These are phyloP conservation scores for Ogataea angusta DNA, from an alignment of 805 yeast genomes.

Conservation along the genomic window DNA sequence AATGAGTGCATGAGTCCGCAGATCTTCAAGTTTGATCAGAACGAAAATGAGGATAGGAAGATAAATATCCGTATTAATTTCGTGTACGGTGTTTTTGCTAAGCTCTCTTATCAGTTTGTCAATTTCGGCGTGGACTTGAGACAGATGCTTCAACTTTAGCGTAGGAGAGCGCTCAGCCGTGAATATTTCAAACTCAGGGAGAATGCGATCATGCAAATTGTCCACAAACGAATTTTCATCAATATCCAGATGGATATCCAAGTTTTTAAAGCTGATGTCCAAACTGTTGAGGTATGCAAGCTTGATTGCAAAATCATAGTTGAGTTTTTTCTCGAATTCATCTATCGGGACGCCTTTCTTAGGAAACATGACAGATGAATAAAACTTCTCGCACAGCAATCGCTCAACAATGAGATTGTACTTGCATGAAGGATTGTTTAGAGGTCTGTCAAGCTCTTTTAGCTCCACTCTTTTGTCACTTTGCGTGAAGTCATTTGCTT, in stretches of 20 bases:
- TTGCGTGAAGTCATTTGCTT: slow-evolving; percentile 18
- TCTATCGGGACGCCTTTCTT: slow-evolving; percentile 29
- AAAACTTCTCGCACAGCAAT: slow-evolving; percentile 33
- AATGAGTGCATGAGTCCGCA: slow-evolving; percentile 28
- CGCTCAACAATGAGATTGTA: slow-evolving; percentile 32
- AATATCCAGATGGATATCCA: slow-evolving; percentile 31
- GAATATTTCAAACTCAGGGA: slow-evolving; percentile 32
- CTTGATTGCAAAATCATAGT: slow-evolving; percentile 27
- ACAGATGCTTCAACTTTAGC: slow-evolving; percentile 31
- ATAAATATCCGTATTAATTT: slow-evolving; percentile 34
- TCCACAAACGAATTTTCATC: slow-evolving; percentile 24
- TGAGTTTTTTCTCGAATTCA: slow-evolving; percentile 28
- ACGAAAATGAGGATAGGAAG: slow-evolving; percentile 35
- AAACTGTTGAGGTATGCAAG: slow-evolving; percentile 25
- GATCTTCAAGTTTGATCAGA: slow-evolving; percentile 29
- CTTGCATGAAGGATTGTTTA: slow-evolving; percentile 18
- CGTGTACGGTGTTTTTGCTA: slow-evolving; percentile 9
- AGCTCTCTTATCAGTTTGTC: slow-evolving; percentile 25
- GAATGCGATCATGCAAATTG: slow-evolving; percentile 22
- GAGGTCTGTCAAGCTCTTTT: slow-evolving; percentile 19
- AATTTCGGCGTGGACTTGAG: slow-evolving; percentile 29
- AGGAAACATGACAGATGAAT: slow-evolving; percentile 33
- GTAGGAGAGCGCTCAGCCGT: slow-evolving; percentile 35
- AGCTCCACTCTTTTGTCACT: slow-evolving; percentile 23
- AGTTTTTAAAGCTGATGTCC: slow-evolving; percentile 22